A percentile compares a stretch with the other conserved stretches of the same genome.
Conservation (phyloP, 345 rosid genomes). For the Linum tenue region DNA sequence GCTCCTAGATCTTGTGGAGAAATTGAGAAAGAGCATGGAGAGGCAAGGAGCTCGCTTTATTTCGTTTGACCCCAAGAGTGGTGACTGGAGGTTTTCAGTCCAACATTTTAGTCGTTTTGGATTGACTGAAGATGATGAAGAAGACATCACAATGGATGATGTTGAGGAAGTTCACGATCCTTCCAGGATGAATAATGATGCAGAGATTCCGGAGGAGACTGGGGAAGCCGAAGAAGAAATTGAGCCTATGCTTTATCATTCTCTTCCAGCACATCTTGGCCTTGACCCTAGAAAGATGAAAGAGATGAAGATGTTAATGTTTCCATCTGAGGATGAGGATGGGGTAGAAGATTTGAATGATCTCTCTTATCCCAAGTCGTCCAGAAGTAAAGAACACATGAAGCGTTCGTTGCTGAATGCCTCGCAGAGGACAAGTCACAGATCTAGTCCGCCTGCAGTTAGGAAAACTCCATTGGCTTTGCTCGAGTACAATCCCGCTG, state of each 20-base stretch:
- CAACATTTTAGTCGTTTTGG: conserved; percentile 93
- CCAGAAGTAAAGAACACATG: conserved; percentile 35
- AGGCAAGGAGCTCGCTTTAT: conserved; percentile 75
- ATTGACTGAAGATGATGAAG: conserved; percentile 87
- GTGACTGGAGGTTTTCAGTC: conserved; percentile 77
- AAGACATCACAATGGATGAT: conserved; percentile 70
- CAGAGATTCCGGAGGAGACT: conserved; percentile 31
- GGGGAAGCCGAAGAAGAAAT: conserved; percentile 33
- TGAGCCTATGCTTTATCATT: conserved; percentile 70
- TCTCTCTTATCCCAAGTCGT: conserved; percentile 31
- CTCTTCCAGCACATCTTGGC: conserved; percentile 91
- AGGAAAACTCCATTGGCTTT: conserved; percentile 68
- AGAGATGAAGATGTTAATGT: conserved; percentile 93
- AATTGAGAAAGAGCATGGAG: conserved; percentile 36
- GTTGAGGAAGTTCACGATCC: conserved; percentile 31
- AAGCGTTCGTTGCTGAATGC: conserved; percentile 36
- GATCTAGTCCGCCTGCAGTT: conserved; percentile 35
- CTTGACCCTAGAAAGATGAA: conserved; percentile 80
- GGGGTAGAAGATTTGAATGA: conserved; percentile 36
- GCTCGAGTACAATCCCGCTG: conserved; percentile 65
- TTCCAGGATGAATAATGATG: conserved; percentile 27
- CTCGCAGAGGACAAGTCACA: conserved; percentile 38
- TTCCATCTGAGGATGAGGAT: conserved; percentile 53
- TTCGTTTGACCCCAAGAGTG: conserved; percentile 46
- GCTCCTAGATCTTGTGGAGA: conserved; percentile 31